Evolutionary conservation across 257 asterid genomes (phyloP).

Genomic region (Solanum peruvianum): DNA sequence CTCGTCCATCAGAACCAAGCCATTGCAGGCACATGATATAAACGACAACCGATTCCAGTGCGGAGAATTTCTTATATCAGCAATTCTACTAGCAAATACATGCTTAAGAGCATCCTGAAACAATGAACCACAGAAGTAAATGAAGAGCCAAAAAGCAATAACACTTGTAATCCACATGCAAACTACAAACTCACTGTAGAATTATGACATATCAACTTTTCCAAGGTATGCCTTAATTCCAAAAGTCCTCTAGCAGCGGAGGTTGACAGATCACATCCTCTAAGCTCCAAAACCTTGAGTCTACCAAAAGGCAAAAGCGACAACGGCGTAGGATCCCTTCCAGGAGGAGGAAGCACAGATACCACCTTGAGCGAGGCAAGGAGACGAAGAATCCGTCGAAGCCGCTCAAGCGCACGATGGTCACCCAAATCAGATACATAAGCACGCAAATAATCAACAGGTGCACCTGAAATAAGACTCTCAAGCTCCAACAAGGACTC

Average conservation of each 20-base stretch:
- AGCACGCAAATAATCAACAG: constrained; percentile 92
- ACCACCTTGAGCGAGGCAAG: constrained; percentile 75
- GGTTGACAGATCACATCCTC: constrained; percentile 86
- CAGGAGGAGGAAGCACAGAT: constrained; percentile 57
- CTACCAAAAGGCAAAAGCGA: constrained; percentile 63
- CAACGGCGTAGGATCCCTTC: constrained; percentile 80
- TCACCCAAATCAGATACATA: constrained; percentile 95
- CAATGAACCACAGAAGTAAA: background rate
- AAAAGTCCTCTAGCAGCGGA: constrained; percentile 76
- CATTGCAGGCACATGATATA: constrained; percentile 80
- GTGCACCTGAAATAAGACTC: constrained; percentile 77
- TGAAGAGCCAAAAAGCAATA: background rate
- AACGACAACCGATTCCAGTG: constrained; percentile 82
- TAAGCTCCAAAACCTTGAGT: constrained; percentile 75
- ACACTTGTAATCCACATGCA: background rate
- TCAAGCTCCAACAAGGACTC: constrained; percentile 84
- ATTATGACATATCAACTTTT: constrained; percentile 84
- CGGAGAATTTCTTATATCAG: constrained; percentile 71
- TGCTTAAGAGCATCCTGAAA: constrained; percentile 82
- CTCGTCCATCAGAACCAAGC: constrained; percentile 89
- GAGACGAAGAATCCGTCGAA: constrained; percentile 68
- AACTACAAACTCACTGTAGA: constrained; percentile 61
- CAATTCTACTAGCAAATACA: constrained; percentile 84
- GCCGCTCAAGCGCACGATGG: constrained; percentile 92
- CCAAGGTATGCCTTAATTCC: constrained; percentile 79